Conservation (phyloP, 129 eudicot species). For the Escallonia herrerae region DNA sequence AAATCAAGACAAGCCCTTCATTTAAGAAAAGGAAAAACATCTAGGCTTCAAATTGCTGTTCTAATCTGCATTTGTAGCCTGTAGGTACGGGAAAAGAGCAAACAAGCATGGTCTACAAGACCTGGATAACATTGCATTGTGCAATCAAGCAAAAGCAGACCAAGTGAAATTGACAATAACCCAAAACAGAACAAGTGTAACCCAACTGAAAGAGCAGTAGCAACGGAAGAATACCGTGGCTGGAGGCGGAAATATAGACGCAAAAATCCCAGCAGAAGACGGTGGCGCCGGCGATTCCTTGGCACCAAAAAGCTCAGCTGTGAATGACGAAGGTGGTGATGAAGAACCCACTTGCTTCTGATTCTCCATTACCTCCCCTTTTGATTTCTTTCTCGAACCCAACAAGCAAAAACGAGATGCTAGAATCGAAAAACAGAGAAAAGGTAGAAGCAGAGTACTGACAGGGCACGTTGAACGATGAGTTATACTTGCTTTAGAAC, state of each 20-base stretch:
- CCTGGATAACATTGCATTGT: too few relatives aligned
- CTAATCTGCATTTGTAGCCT: too few relatives aligned
- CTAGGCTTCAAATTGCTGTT: too few relatives aligned
- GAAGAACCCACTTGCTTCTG: conserved; percentile 23
- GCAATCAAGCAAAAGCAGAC: too few relatives aligned
- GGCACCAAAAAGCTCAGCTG: conserved; percentile 47
- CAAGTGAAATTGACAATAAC: background rate
- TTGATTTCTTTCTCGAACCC: too few relatives aligned
- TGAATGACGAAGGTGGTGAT: conserved; percentile 21
- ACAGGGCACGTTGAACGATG: background rate
- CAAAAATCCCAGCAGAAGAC: conserved; percentile 41
- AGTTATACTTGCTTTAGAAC: background rate
- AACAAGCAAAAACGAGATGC: too few relatives aligned
- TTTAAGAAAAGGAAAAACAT: too few relatives aligned
- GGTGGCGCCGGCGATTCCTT: conserved; percentile 18
- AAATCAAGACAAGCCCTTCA: too few relatives aligned
- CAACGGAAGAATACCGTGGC: conserved; percentile 20
- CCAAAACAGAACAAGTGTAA: background rate
- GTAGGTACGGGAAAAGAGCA: too few relatives aligned
- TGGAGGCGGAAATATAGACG: conserved; percentile 54
- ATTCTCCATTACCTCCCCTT: conserved; percentile 16
- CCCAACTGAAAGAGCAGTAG: background rate
- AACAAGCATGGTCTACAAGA: too few relatives aligned
- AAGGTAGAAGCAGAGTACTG: background rate
- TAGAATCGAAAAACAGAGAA: conserved; percentile 7